phyloP scores from a whole-genome alignment of 2,329 filamentous ascomycete species.

The Dothistroma septosporum region DNA sequence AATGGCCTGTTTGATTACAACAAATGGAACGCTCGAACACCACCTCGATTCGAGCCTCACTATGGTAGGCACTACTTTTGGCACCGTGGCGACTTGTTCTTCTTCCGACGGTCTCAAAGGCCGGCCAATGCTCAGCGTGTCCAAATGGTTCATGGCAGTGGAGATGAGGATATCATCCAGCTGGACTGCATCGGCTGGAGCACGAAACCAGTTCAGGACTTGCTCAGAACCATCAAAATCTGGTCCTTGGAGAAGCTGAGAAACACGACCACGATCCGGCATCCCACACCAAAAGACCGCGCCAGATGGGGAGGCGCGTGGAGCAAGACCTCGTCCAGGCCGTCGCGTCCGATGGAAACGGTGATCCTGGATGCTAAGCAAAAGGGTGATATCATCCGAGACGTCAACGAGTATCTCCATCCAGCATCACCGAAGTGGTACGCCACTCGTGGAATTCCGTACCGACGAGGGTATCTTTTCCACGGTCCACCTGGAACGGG shows the following conservation, averaged over 20 bases:
- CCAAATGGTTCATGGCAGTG: conserved; percentile 21
- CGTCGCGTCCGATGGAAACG: conserved; percentile 67
- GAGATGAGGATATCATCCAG: conserved; percentile 42
- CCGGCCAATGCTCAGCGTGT: conserved; percentile 28
- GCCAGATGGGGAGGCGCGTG: conserved; percentile 36
- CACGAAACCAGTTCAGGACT: conserved; percentile 46
- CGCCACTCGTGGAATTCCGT: conserved; percentile 75
- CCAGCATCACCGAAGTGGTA: conserved; percentile 75
- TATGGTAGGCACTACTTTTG: conserved; percentile 45
- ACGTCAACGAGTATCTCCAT: conserved; percentile 75
- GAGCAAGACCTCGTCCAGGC: conserved; percentile 49
- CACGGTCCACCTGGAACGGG: conserved; percentile 58
- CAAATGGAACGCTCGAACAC: conserved; percentile 46
- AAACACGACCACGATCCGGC: conserved; percentile 45
- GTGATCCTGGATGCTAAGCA: conserved; percentile 67
- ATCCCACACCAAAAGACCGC: conserved; percentile 43
- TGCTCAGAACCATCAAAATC: conserved; percentile 44
- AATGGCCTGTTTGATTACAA: conserved; percentile 48
- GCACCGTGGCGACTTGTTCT: conserved; percentile 41
- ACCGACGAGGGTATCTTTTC: conserved; percentile 77
- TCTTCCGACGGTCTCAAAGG: conserved; percentile 39
- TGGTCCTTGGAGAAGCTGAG: conserved; percentile 42
- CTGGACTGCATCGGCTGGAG: conserved; percentile 48
- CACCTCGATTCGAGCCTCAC: conserved; percentile 49
- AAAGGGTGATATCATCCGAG: conserved; percentile 59